A percentile compares a stretch with the other conserved stretches of the same genome.
Evolutionary conservation across 345 rosid species (phyloP).

Genomic region (Alliaria petiolata): DNA sequence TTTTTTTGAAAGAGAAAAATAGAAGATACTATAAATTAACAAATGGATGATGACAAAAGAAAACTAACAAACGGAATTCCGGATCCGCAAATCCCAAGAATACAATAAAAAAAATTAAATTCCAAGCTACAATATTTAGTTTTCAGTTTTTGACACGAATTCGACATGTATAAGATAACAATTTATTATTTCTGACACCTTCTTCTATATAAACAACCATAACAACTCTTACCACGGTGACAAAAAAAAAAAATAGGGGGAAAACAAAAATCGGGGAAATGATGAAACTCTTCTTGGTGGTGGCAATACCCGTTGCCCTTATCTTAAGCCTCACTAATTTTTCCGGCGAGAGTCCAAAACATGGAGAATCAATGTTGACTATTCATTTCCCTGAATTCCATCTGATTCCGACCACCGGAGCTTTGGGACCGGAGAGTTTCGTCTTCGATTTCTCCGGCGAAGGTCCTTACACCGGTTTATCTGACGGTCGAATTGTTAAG

Average conservation of each 20-base stretch:
- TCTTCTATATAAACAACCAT: slow-evolving; percentile 1
- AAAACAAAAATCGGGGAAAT: background rate
- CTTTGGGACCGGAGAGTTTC: slow-evolving; percentile 62
- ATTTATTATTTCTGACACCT: slow-evolving; percentile 18
- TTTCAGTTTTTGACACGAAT: slow-evolving; percentile 13
- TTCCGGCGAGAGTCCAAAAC: slow-evolving; percentile 10
- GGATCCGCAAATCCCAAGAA: slow-evolving; percentile 9
- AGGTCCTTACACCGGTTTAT: slow-evolving; percentile 66
- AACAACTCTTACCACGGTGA: slow-evolving; percentile 5
- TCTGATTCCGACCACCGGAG: slow-evolving; percentile 35
- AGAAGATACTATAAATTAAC: background rate
- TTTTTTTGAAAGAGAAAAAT: no score
- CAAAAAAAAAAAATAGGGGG: background rate
- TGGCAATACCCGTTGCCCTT: slow-evolving; percentile 4
- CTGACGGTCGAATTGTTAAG: slow-evolving; percentile 61
- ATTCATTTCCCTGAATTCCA: slow-evolving; percentile 11
- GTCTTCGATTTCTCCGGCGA: slow-evolving; percentile 49
- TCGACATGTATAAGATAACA: slow-evolving; percentile 15
- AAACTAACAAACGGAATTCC: background rate
- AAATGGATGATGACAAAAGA: background rate
- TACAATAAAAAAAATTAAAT: background rate
- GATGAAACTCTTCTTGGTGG: slow-evolving; percentile 21
- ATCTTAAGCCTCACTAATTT: background rate
- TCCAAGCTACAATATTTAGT: background rate
- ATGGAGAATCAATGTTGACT: slow-evolving; percentile 22